A percentile compares a stretch with the other conserved stretches of the same genome.
Conservation (phyloP, 2,329 filamentous ascomycete genomes). For the Nothophoma quercina region DNA sequence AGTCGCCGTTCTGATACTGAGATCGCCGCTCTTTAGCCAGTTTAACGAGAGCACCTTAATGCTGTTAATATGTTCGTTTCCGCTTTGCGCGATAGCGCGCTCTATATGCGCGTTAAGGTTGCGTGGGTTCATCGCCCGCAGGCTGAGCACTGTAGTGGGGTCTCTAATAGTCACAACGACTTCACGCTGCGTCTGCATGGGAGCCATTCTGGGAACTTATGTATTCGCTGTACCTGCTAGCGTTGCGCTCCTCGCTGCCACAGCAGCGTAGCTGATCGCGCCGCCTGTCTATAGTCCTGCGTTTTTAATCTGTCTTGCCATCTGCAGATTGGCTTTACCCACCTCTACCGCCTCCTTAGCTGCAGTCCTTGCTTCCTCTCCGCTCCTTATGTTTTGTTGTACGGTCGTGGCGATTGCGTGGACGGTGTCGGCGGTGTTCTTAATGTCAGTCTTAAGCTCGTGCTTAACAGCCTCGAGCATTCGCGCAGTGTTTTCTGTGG, state of each 20-base stretch:
- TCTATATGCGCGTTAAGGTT: slow-evolving; percentile 26
- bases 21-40: slow-evolving; percentile 29
- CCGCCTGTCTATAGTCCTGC: too few species aligned
- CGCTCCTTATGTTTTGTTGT: too few species aligned
- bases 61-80: slow-evolving; percentile 26
- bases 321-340: too few species aligned
- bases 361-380: too few species aligned
- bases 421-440: not conserved
- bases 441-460: not conserved
- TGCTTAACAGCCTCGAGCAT: not conserved
- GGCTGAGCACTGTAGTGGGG: slow-evolving; percentile 21
- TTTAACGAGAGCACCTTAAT: slow-evolving; percentile 27
- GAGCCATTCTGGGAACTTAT: slow-evolving; percentile 20
- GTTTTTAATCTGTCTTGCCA: too few species aligned
- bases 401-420: too few species aligned
- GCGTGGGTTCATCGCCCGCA: slow-evolving; percentile 20
- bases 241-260: too few species aligned
- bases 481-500: not conserved
- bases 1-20: slow-evolving; percentile 25
- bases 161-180: slow-evolving; percentile 27
- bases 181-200: slow-evolving; percentile 22
- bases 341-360: too few species aligned
- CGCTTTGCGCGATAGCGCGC: slow-evolving; percentile 23
- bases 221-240: slow-evolving; percentile 27
- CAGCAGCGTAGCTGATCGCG: not conserved